Conservation (phyloP, 768 basidiomycete genomes). For the Boletus subcaerulescens region DNA sequence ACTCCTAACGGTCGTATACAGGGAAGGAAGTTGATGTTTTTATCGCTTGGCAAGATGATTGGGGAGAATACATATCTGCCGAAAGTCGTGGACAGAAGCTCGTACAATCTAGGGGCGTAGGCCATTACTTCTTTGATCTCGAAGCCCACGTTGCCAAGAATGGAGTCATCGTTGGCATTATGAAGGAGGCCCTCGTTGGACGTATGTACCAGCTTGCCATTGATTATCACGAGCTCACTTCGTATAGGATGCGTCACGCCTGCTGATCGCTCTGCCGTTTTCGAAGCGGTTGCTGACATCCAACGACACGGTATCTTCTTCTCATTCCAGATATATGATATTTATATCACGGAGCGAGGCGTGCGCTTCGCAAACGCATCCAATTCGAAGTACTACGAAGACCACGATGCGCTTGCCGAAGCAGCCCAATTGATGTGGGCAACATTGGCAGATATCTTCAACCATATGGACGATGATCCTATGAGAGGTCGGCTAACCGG, state of each 20-base stretch:
- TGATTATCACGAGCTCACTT: conserved; percentile 5
- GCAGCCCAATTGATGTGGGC: conserved; percentile 18
- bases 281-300: conserved; percentile 31
- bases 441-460: conserved; percentile 20
- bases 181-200: conserved; percentile 29
- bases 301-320: conserved; percentile 29
- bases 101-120: conserved; percentile 26
- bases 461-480: conserved; percentile 6
- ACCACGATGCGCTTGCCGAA: conserved; percentile 27
- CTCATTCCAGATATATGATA: conserved; percentile 15
- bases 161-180: conserved; percentile 30
- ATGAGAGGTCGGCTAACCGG: background rate
- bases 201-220: conserved; percentile 14
- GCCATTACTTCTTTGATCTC: conserved; percentile 29
- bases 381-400: conserved; percentile 13
- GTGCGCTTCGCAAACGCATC: conserved; percentile 28
- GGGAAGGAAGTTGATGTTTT: conserved; percentile 27
- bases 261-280: conserved; percentile 28
- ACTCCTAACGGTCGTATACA: conserved; percentile 3
- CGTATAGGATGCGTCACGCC: conserved; percentile 18
- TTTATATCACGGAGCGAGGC: conserved; percentile 30
- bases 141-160: conserved; percentile 30
- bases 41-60: conserved; percentile 27
- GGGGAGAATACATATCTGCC: conserved; percentile 21
- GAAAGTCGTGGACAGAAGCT: conserved; percentile 32